These are phyloP conservation scores for Starmerella bombicola DNA, from an alignment of 805 yeast genomes.

Conservation along the genomic window DNA sequence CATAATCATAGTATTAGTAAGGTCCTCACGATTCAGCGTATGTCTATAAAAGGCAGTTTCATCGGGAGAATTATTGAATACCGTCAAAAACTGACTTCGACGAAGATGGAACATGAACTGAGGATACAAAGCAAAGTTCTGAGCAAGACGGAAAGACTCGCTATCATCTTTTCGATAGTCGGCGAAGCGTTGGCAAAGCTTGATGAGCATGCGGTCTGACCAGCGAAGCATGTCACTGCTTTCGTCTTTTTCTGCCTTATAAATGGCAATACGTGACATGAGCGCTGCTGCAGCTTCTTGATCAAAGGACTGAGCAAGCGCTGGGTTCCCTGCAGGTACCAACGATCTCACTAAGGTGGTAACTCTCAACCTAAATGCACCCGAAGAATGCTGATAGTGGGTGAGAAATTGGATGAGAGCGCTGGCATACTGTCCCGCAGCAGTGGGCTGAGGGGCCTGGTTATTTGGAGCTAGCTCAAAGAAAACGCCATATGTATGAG, in stretches of 20 bases:
- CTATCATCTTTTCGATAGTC: slow-evolving; percentile 84
- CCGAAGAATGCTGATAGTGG: slow-evolving; percentile 89
- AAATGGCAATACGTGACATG: slow-evolving; percentile 82
- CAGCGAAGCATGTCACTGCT: slow-evolving; percentile 78
- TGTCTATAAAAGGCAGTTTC: slow-evolving; percentile 97
- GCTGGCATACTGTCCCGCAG: slow-evolving; percentile 20
- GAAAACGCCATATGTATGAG: slow-evolving; percentile 77
- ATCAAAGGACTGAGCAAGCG: slow-evolving; percentile 61
- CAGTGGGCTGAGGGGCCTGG: slow-evolving; percentile 25
- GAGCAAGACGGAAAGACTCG: slow-evolving; percentile 66
- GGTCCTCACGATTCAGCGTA: slow-evolving; percentile 79
- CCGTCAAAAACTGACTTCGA: slow-evolving; percentile 90
- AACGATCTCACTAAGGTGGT: slow-evolving; percentile 60
- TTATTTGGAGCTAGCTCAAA: slow-evolving; percentile 53
- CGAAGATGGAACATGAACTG: slow-evolving; percentile 92
- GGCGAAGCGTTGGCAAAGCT: slow-evolving; percentile 84
- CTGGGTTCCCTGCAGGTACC: slow-evolving; percentile 44
- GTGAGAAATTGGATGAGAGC: slow-evolving; percentile 67
- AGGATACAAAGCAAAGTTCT: slow-evolving; percentile 77
- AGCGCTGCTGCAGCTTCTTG: slow-evolving; percentile 97
- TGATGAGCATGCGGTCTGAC: slow-evolving; percentile 85
- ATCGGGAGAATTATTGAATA: slow-evolving; percentile 96
- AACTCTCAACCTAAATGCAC: slow-evolving; percentile 76
- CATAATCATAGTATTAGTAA: slow-evolving; percentile 86
- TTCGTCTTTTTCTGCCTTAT: slow-evolving; percentile 69